A percentile compares a stretch with the other conserved stretches of the same genome.
phyloP scores from a whole-genome alignment of 768 basidiomycete genomes.

The Suillus lakei region DNA sequence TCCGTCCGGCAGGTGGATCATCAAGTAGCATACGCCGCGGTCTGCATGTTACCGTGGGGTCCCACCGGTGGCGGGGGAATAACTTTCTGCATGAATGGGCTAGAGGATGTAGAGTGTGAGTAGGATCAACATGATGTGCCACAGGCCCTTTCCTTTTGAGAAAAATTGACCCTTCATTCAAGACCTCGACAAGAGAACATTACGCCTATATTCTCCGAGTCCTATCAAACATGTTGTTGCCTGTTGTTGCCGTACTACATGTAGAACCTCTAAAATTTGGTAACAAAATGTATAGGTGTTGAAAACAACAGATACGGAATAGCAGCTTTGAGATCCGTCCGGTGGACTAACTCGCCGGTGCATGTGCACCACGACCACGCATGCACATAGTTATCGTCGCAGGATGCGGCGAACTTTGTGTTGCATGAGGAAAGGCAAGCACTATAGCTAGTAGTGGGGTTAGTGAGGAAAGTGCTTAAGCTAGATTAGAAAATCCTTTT shows the following conservation, averaged over 20 bases:
- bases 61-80: background rate
- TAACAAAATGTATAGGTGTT: background rate
- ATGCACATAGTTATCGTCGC: background rate
- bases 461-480: background rate
- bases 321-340: background rate
- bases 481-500: background rate
- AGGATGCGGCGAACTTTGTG: background rate
- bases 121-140: background rate
- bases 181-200: background rate
- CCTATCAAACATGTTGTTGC: background rate
- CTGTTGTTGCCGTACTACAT: too few species aligned
- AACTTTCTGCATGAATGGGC: background rate
- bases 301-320: background rate
- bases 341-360: background rate
- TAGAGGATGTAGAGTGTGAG: background rate
- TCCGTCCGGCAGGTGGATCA: slow-evolving; percentile 3
- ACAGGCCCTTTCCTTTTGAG: background rate
- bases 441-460: background rate
- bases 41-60: background rate
- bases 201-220: background rate
- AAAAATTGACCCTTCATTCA: background rate
- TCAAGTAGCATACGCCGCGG: background rate
- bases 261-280: background rate
- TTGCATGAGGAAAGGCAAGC: background rate
- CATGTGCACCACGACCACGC: background rate